Evolutionary conservation across 1,284 basidiomycete genomes (phyloP).

Genomic region (Porogramme epimiltina): DNA sequence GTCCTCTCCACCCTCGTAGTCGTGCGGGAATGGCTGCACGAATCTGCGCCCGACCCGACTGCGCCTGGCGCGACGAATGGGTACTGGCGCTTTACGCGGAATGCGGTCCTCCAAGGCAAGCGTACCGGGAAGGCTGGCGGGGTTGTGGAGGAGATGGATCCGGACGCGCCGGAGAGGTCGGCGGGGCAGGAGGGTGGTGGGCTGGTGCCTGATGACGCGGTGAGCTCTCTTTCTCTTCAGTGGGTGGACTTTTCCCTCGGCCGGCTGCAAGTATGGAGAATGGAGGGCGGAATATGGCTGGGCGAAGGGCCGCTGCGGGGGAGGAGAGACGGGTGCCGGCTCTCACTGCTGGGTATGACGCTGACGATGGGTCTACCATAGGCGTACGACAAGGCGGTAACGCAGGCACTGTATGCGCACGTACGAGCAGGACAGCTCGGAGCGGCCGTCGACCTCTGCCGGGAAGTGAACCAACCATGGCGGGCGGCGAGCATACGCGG

Average conservation of each 20-base stretch:
- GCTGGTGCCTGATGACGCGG: constrained; percentile 74
- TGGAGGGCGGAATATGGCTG: too few relatives aligned
- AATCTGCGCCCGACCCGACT: constrained; percentile 52
- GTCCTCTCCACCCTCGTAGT: constrained; percentile 75
- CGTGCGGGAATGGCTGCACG: constrained; percentile 83
- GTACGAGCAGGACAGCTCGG: constrained; percentile 82
- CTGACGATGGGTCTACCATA: constrained; percentile 26
- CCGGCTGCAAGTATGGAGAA: too few relatives aligned
- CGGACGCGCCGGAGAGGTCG: constrained; percentile 60
- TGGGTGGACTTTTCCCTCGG: too few relatives aligned
- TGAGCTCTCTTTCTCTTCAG: constrained; percentile 35
- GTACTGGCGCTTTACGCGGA: constrained; percentile 83
- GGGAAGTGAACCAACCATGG: constrained; percentile 89
- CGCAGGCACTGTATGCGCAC: constrained; percentile 76
- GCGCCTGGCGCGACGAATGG: constrained; percentile 74
- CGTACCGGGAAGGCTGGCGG: constrained; percentile 52
- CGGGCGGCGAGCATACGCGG: constrained; percentile 86
- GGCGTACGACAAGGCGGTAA: constrained; percentile 78
- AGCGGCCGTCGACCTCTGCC: constrained; percentile 82
- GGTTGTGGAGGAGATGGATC: constrained; percentile 69
- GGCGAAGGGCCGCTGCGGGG: too few relatives aligned
- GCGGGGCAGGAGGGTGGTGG: constrained; percentile 48
- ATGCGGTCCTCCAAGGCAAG: constrained; percentile 64
- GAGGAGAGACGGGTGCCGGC: background rate
- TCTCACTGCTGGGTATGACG: background rate